Base-by-base conservation (phyloP, 768 basidiomycete species). In the Hemileccinum impolitum region DNA sequence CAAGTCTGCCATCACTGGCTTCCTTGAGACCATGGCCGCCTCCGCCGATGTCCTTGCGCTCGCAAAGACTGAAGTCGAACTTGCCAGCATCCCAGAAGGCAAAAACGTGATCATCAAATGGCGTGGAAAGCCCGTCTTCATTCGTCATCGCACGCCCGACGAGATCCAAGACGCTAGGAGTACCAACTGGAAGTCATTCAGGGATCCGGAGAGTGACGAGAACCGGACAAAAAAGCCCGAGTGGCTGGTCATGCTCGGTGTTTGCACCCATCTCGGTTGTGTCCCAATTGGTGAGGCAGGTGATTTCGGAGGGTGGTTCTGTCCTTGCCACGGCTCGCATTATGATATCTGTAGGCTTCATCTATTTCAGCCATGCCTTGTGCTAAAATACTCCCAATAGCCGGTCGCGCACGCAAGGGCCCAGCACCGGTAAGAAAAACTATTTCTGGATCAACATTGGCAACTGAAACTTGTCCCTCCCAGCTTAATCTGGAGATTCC, bases 91-190 rank as follows among this genome's bases (percentile, higher is more conserved):
- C 63, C 96, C 96, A 32, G 93, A 97, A 79, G 94, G 94, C 70
- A 94, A 94, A 81, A 94, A 95, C 67, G 89, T 87, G 59, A 84
- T 95, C 71, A 90, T 94, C 75, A 94, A 97, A 77, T 99, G 96
- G 96, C 90, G 96, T 64, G 96, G 96, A 70, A 99, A 99, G 79
- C 96, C 96, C 56, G 96, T 99, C 47, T 98, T 98, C 78, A 93
- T 99, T 69, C 84, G 96, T 57, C 96, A 99, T 77, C 84, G 96
- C 63, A 99, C 96, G 13, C 62, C 77, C 48, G 79, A 76, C 48
- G 96, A 99, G 76, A 90, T 99, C 60, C 82, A 90, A 54, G 96
- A 99, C 74, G 96, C 96, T 43, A 85, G 90, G 71, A 62, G 69
- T 34, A 73, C 79, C 49, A 84, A 95, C 70, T 86, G 94, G 86